Conservation (phyloP, 257 asterid genomes). For the Jacaranda mimosifolia region DNA sequence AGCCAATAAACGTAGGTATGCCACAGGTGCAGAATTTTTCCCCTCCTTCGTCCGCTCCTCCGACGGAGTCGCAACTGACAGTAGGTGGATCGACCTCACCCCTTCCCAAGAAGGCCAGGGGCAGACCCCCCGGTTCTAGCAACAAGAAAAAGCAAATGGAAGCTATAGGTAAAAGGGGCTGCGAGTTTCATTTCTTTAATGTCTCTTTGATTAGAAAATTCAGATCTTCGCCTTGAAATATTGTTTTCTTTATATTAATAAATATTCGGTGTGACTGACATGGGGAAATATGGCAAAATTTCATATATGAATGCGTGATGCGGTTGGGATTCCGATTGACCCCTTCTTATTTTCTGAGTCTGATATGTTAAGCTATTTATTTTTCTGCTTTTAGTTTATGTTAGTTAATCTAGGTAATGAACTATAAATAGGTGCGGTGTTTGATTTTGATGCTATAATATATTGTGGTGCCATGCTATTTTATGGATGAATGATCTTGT, state of each 20-base stretch:
- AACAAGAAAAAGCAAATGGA: slow-evolving; percentile 50
- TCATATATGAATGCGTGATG: slow-evolving; percentile 7
- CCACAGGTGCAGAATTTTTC: slow-evolving; percentile 44
- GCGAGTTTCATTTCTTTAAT: slow-evolving; percentile 19
- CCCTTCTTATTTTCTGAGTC: slow-evolving; percentile 3
- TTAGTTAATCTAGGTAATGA: slow-evolving; percentile 23
- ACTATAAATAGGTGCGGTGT: slow-evolving; percentile 26
- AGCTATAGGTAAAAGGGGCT: slow-evolving; percentile 48
- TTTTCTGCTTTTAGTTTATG: slow-evolving; percentile 27
- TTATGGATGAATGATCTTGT: slow-evolving; percentile 3
- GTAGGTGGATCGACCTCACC: slow-evolving; percentile 48
- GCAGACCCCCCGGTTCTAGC: slow-evolving; percentile 65
- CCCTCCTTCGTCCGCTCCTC: slow-evolving; percentile 37
- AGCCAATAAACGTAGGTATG: slow-evolving; percentile 32
- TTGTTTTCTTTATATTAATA: slow-evolving; percentile 1
- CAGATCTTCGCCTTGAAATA: slow-evolving; percentile 34
- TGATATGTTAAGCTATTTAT: neutral
- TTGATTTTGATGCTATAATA: slow-evolving; percentile 32
- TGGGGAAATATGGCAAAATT: slow-evolving; percentile 29
- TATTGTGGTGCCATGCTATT: slow-evolving; percentile 29
- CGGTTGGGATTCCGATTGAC: slow-evolving; percentile 31
- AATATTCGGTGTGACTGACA: slow-evolving; percentile 11
- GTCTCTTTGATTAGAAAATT: slow-evolving; percentile 30
- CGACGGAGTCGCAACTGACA: slow-evolving; percentile 39
- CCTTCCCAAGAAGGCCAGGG: slow-evolving; percentile 54